Conservation (phyloP, 1,139 yeast genomes). For the Magnusiomyces magnusii region DNA sequence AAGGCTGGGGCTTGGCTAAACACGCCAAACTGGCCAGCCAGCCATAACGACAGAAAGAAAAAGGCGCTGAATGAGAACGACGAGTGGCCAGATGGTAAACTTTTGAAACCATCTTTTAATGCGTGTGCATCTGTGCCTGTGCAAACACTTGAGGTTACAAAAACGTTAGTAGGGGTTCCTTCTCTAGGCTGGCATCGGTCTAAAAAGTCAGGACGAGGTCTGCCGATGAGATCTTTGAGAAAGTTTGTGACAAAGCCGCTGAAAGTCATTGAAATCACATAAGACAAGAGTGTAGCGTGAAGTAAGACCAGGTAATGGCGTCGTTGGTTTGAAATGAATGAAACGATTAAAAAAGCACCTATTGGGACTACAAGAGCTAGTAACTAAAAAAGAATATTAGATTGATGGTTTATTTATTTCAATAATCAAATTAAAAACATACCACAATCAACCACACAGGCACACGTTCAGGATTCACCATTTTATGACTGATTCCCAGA, state of each 20-base stretch:
- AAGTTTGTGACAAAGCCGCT: constrained; percentile 47
- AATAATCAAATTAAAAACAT: no score
- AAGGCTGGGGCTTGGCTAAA: constrained; percentile 17
- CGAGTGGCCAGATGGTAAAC: constrained; percentile 80
- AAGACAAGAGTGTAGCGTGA: constrained; percentile 40
- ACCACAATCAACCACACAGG: constrained; percentile 28
- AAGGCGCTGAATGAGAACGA: constrained; percentile 61
- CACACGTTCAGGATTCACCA: constrained; percentile 45
- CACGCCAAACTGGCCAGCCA: constrained; percentile 48
- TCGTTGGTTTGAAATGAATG: constrained; percentile 22
- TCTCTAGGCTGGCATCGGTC: constrained; percentile 56
- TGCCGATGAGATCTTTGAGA: constrained; percentile 66
- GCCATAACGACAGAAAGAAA: constrained; percentile 54
- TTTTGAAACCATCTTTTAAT: constrained; percentile 58
- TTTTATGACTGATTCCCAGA: constrained; percentile 44
- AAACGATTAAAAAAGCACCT: constrained; percentile 25
- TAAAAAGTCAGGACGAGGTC: constrained; percentile 74
- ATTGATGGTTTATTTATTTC: no score
- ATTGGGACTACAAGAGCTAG: constrained; percentile 30
- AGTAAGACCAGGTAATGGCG: constrained; percentile 27
- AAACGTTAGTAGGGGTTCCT: constrained; percentile 33
- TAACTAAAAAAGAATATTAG: no score
- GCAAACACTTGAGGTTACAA: constrained; percentile 49
- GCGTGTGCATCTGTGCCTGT: constrained; percentile 34
- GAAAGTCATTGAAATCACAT: constrained; percentile 37